Evolutionary conservation across 768 basidiomycete genomes (phyloP).

Genomic region (Exidia glandulosa): DNA sequence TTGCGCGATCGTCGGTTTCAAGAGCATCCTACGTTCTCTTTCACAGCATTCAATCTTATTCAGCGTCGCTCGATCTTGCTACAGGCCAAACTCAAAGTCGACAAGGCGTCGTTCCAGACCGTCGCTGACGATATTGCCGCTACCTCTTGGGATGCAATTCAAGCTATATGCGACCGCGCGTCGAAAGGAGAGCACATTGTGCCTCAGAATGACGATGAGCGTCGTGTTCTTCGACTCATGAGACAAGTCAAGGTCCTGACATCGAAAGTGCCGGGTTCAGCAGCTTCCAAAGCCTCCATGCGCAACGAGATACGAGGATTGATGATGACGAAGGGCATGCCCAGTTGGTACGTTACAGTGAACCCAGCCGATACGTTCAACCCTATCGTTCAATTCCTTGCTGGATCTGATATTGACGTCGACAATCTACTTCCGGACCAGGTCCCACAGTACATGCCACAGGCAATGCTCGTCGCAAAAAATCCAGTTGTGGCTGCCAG

Average conservation of each 20-base stretch:
- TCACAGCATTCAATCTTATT: constrained; percentile 1
- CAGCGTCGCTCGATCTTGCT: not conserved
- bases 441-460: constrained; percentile 20
- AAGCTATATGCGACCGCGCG: not conserved
- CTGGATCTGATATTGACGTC: constrained; percentile 12
- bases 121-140: not conserved
- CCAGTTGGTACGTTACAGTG: constrained; percentile 10
- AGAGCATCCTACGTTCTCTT: not conserved
- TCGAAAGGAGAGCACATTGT: not conserved
- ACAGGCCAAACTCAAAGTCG: not conserved
- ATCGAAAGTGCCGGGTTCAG: constrained; percentile 12
- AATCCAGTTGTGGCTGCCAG: constrained; percentile 29
- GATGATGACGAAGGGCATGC: constrained; percentile 9
- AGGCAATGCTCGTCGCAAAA: constrained; percentile 23
- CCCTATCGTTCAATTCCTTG: constrained; percentile 12
- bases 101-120: not conserved
- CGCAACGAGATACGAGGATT: constrained; percentile 7
- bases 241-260: constrained; percentile 10
- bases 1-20: constrained; percentile 1
- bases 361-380: constrained; percentile 12
- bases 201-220: constrained; percentile 9
- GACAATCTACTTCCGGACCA: constrained; percentile 14
- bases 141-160: not conserved
- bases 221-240: constrained; percentile 7
- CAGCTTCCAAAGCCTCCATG: constrained; percentile 7